Conservation (phyloP, 176 grass and related monocot genomes). For the Musa beccarii region DNA sequence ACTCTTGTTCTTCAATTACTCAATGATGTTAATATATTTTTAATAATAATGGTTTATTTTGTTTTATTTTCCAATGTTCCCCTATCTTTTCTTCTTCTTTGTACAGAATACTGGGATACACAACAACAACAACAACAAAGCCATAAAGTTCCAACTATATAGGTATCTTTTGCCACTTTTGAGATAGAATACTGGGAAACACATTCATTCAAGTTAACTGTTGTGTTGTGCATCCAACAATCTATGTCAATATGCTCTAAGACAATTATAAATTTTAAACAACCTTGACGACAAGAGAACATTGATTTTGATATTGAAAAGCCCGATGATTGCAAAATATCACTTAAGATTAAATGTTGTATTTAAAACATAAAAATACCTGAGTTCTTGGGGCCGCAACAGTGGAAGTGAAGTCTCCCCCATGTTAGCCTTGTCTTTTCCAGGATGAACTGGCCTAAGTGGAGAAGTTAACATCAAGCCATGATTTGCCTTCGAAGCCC, state of each 20-base stretch:
- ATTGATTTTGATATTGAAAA: neutral
- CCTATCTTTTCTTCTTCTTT: too few relatives aligned
- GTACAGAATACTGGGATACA: too few relatives aligned
- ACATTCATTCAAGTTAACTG: neutral
- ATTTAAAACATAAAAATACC: constrained; percentile 24
- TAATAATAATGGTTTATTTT: too few relatives aligned
- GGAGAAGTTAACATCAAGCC: constrained; percentile 44
- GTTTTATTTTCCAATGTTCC: too few relatives aligned
- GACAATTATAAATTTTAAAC: neutral
- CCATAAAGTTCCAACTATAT: too few relatives aligned
- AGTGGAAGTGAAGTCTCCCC: constrained; percentile 17
- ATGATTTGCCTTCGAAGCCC: constrained; percentile 31
- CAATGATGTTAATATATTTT: too few relatives aligned
- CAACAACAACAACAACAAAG: too few relatives aligned
- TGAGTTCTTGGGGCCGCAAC: constrained; percentile 32
- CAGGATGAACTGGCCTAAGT: constrained; percentile 22
- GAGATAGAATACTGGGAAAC: neutral
- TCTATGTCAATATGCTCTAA: constrained; percentile 1
- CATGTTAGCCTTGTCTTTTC: neutral
- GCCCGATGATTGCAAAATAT: neutral
- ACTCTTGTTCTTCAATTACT: too few relatives aligned
- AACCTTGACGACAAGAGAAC: neutral
- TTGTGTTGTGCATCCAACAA: neutral
- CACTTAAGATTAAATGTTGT: neutral
- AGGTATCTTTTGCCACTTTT: too few relatives aligned